Base-by-base conservation (phyloP, 176 grass and related monocot genomes). In the Olyra latifolia region DNA sequence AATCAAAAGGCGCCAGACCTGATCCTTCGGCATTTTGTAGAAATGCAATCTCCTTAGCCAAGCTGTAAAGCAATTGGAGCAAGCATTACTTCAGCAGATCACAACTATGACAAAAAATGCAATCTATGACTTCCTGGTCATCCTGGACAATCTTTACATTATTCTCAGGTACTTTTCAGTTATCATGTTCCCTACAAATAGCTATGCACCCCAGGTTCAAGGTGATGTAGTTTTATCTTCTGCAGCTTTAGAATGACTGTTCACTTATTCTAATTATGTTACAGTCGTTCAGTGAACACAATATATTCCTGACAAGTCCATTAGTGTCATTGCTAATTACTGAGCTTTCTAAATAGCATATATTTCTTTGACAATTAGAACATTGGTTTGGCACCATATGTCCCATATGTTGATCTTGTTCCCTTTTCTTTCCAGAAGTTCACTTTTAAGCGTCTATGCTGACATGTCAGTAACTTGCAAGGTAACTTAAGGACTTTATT, bases 401-500 rank as follows among this genome's bases (percentile, higher is more conserved):
- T 43, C 70, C 23, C 79, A 71, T 38, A 38, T 65, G 43, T 75
- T 43, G 52, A 68, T 67, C 5, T 87, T 90, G 50, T 74, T 88
- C 78, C 23, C 39, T 89, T 83, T 25, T 81, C 32, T 79, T 77
- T 95, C 84, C 88, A 98, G 96, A 92, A 98, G 96, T 61, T 76
- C 90, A 54, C 88, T 98, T 66, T 83, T 98, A 83, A 98, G 96
- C 76, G 96, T 98, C 23, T 98, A 98, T 77, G 96, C 96, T 79
- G 96, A 98, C 86, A 98, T 98, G 96, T 89, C 92, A 29, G 80
- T 95, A 50, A 85, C 90, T 49, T 98, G 96, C 88, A 98, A 98
- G 96, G 96, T 98, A 22, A 74, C 44, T 79, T 43, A 40, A 73
- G 17, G 14, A n/a, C 20, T n/a, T 52, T 66, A 78, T 38, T 20